Evolutionary conservation across 768 basidiomycete genomes (phyloP).

Genomic region (Hygrocybe punicea): DNA sequence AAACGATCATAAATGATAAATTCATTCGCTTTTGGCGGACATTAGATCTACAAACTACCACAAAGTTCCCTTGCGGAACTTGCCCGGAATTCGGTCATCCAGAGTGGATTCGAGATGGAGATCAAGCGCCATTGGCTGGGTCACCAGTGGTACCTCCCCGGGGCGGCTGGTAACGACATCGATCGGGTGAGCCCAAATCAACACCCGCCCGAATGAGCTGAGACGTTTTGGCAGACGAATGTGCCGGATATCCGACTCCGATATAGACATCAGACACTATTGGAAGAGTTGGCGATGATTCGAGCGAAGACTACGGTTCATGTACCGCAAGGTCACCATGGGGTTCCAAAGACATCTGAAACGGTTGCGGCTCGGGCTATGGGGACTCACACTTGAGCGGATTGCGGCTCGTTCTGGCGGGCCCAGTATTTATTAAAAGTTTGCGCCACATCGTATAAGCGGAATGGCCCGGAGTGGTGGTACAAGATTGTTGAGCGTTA

Average conservation of each 20-base stretch:
- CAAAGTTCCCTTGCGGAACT: conserved; percentile 93
- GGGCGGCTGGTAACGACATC: conserved; percentile 92
- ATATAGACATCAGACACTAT: conserved; percentile 86
- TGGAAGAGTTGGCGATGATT: conserved; percentile 81
- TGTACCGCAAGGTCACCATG: conserved; percentile 3
- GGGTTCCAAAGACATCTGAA: conserved; percentile 34
- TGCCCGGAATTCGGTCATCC: conserved; percentile 95
- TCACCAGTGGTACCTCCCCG: conserved; percentile 88
- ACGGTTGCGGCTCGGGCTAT: conserved; percentile 39
- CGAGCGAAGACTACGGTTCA: conserved; percentile 9
- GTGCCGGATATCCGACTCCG: conserved; percentile 87
- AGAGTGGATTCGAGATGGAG: conserved; percentile 99
- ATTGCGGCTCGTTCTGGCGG: background rate
- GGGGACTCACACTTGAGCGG: conserved; percentile 19
- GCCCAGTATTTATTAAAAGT: conserved; percentile 1
- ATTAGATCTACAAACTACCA: conserved; percentile 91
- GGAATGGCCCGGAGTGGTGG: no score
- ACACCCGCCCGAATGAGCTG: background rate
- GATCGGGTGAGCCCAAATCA: conserved; percentile 61
- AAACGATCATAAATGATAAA: background rate
- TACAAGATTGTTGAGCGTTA: no score
- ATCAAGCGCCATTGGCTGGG: conserved; percentile 95
- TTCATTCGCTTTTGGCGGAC: background rate
- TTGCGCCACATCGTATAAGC: no score
- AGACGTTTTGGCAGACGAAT: conserved; percentile 66